Evolutionary conservation across 2,329 filamentous ascomycete genomes (phyloP).

Genomic region (Ceratocystis ficicola): DNA sequence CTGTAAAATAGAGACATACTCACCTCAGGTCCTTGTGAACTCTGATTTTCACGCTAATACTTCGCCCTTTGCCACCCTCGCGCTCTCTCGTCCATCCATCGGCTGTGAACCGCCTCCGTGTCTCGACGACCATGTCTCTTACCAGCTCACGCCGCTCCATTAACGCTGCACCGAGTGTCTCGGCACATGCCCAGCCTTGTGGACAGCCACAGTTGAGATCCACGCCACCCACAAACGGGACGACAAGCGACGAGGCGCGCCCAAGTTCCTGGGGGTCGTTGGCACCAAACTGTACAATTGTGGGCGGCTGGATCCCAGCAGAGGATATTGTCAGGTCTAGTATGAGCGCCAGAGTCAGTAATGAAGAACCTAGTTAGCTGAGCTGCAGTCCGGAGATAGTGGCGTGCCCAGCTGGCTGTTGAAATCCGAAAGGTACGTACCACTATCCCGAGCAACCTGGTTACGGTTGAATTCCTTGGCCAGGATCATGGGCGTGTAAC

Average conservation of each 20-base stretch:
- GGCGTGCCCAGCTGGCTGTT: not conserved
- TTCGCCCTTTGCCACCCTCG: conserved; percentile 38
- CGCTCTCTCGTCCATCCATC: conserved; percentile 43
- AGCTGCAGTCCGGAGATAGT: not conserved
- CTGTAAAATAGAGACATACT: conserved; percentile 4
- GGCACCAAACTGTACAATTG: conserved; percentile 56
- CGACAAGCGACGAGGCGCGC: conserved; percentile 49
- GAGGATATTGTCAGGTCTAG: conserved; percentile 51
- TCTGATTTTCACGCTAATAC: conserved; percentile 59
- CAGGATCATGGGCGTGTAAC: conserved; percentile 61
- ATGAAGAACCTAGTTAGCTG: too few species aligned
- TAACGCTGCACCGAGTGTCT: conserved; percentile 55
- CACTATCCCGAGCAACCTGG: conserved; percentile 46
- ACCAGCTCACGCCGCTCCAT: conserved; percentile 55
- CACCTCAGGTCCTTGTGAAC: conserved; percentile 52
- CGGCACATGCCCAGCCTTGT: conserved; percentile 59
- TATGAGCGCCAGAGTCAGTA: not conserved
- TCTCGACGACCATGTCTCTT: conserved; percentile 50
- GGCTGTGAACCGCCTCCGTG: conserved; percentile 38
- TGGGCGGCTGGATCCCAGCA: conserved; percentile 40
- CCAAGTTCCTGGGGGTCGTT: conserved; percentile 50
- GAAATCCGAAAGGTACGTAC: conserved; percentile 28
- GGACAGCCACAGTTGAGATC: conserved; percentile 64
- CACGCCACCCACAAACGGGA: conserved; percentile 50
- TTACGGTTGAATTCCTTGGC: conserved; percentile 58